Evolutionary conservation across 139 green algal genomes (phyloP), one percentile per base, ranked within the genome.

Genomic region (Coelastrella sp.): DNA sequence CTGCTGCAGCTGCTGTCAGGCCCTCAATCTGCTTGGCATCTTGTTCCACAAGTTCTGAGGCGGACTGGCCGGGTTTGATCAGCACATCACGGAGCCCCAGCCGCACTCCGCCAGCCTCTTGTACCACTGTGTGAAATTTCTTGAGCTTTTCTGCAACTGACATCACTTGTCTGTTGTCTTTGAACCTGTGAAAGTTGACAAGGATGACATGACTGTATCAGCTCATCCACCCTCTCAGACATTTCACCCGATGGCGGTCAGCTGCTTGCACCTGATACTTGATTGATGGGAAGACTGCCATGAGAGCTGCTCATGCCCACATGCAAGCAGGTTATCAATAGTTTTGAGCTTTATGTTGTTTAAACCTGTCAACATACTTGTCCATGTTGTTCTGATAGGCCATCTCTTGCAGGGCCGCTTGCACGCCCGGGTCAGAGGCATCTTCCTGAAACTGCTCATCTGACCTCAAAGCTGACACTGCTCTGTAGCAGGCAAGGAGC

Each of bases 371-470:
- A 35, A 83, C 91, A 15, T 75, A 94, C 91, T 81, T 58, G 0
- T 87, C 66, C 0, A 91, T 49, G 60, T 79, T 91, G 65, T 90
- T 90, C 19, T 78, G 56, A 17, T 57, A 7, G 11, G 65, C 81
- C 35, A 90, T 86, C 17, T 88, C 85, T 17, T 82, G 73, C 58
- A 91, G 58, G 15, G 85, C 85, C 14, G 65, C 58, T 60, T 74
- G 79, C 73, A 91, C 91, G 4, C 6, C 7, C 1, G 80, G 81
- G 8, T 90, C 89, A n/a, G 66, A n/a, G 8, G 92, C 92, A 75
- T 95, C 93, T 0, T 76, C 88, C 86, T 96, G 94, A 70, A 95
- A 96, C 20, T 93, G 86, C 63, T 94, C 92, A 78, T 96, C 94
- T 0, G 85, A 78, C 4, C 94, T 92, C 88, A 95, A 79, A 4